phyloP scores from a whole-genome alignment of 192 early-diverging fungal species.

The Piromyces finnis region DNA sequence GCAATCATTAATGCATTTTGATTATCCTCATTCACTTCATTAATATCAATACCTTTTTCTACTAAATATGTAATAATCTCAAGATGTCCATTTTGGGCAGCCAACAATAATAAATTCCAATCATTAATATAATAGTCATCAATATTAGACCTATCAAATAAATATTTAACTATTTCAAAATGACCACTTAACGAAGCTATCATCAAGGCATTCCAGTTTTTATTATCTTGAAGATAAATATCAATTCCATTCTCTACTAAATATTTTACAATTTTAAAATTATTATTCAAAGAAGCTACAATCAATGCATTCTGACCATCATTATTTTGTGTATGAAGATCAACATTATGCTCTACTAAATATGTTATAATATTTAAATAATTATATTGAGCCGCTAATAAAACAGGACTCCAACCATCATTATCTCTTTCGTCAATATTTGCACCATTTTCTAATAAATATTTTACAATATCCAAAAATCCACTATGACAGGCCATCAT shows the following conservation, averaged over 20 bases:
- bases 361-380: neutral
- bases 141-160: neutral
- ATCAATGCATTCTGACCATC: neutral
- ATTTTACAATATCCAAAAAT: neutral
- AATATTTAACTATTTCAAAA: neutral
- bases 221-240: neutral
- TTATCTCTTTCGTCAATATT: neutral
- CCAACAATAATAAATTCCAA: neutral
- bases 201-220: neutral
- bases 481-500: neutral
- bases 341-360: neutral
- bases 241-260: neutral
- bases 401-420: neutral
- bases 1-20: neutral
- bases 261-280: neutral
- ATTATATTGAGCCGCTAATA: neutral
- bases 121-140: neutral
- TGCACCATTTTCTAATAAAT: neutral
- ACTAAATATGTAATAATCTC: neutral
- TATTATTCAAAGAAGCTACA: neutral
- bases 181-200: neutral
- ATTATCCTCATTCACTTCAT: neutral
- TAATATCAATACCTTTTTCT: neutral
- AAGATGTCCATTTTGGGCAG: neutral
- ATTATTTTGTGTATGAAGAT: neutral